Evolutionary conservation across 164 flowering plant genomes (phyloP), one percentile per base, ranked within the genome.

Genomic region (Magnolia changhungtana): DNA sequence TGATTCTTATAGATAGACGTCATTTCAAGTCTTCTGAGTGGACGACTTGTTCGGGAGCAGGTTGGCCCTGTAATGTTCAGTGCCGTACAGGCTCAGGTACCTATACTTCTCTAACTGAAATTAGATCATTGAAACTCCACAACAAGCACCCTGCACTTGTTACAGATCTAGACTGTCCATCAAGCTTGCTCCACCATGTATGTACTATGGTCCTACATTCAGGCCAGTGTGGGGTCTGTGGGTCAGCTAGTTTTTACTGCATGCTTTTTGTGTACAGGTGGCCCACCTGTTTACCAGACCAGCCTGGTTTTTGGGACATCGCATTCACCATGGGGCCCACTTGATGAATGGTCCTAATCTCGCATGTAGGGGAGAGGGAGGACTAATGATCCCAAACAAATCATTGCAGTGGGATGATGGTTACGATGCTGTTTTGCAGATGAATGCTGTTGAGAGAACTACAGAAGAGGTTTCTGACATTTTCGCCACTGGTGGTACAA

Each of bases 21-120:
- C 20, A 84, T 95, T 77, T 89, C 85, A 18, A 93, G 92, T 85
- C 97, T 95, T 68, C 73, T 95, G 19, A 93, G 92, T 76, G 98
- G 98, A 72, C 86, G 93, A 78, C 89, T 95, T 74, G 98, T 95
- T 2, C 90, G 94, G 27, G 97, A 93, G 75, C 88, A 88, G 58
- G 90, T 95, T 14, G 97, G 94, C 58, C 98, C 98, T 0, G 97
- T 93, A 21, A 88, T 95, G 92, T 81, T 95, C n/a, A 95, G 93
- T 86, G 97, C 97, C 61, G 94, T 92, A 2, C 93, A 92, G 76
- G 90, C 93, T 84, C 98, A 95, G 96, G 98, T 92, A 88, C 13
- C 29, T 63, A 7, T 19, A 20, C 27, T 52, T 50, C 9, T 58
- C 24, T 23, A n/a, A 27, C 19, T 24, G 45, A 21, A 14, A 50